Evolutionary conservation across 2,329 filamentous ascomycete genomes (phyloP).

Genomic region (Dactylellina parvicollis): DNA sequence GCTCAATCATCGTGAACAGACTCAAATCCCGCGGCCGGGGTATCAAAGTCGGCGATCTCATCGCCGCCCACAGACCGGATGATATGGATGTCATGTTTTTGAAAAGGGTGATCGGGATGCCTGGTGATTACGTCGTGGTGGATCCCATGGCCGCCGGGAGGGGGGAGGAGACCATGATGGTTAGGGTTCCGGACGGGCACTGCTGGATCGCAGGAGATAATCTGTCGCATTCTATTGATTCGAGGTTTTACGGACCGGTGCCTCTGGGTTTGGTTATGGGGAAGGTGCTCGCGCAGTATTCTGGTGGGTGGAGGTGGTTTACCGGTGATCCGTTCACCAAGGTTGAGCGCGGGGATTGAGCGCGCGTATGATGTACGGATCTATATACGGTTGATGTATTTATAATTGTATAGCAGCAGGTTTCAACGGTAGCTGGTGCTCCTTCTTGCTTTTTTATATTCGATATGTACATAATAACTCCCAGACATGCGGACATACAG

Average conservation of each 20-base stretch:
- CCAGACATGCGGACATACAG: conserved; percentile 42
- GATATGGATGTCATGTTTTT: conserved; percentile 71
- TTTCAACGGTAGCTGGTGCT: conserved; percentile 11
- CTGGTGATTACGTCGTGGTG: conserved; percentile 68
- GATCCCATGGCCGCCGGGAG: conserved; percentile 59
- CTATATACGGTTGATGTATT: not conserved
- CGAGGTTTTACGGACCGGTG: conserved; percentile 83
- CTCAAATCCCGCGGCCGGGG: conserved; percentile 74
- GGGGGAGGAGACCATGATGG: conserved; percentile 38
- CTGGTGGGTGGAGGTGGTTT: conserved; percentile 66
- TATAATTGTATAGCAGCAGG: not conserved
- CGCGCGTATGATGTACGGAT: not conserved
- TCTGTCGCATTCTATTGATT: conserved; percentile 82
- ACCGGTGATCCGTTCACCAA: conserved; percentile 42
- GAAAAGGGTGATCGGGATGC: conserved; percentile 82
- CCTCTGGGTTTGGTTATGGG: conserved; percentile 85
- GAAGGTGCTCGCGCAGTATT: conserved; percentile 74
- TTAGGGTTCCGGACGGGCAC: conserved; percentile 85
- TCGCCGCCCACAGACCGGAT: conserved; percentile 79
- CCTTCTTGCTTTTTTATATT: conserved; percentile 21
- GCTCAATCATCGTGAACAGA: conserved; percentile 75
- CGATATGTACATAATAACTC: conserved; percentile 40
- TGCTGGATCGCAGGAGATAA: conserved; percentile 94
- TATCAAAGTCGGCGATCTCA: conserved; percentile 81
- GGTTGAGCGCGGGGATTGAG: conserved; percentile 22